Evolutionary conservation across 1,284 basidiomycete species (phyloP), one percentile per base, ranked within the genome.

Genomic region (Mycena sp.): DNA sequence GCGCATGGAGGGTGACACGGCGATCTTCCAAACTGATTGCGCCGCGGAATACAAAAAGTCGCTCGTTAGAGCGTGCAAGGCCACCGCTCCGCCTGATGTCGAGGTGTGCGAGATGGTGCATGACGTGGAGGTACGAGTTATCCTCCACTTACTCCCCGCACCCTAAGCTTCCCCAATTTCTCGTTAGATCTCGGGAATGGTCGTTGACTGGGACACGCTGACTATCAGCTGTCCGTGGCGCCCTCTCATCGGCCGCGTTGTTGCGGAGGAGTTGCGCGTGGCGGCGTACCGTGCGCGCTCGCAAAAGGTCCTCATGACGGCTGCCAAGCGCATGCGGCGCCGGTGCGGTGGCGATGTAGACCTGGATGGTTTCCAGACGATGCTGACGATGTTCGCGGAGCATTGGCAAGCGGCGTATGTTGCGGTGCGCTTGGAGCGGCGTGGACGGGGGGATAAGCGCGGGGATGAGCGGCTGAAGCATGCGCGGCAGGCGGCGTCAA

Each of bases 231-330:
- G 53, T 40, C 53, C 53, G 1, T 62, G 60, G 60, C 60, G 60
- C 16, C 2, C 37, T 2, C 16, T 56, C 28, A 55, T 62, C 40
- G 53, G 28, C 2, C 60, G 60, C 40, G 46, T 62, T 29, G 17
- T 62, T 6, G 53, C 60, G 3, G 60, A 62, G 21, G 60, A 62
- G 26, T 53, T 62, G 11, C 60, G 60, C 29, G 60, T 62, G 16
- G 53, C 30, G 10, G 60, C 45, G 7, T n/a, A 32, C 21, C 48
- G 49, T 6, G 12, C 12, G 12, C 16, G 10, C 10, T n/a, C 32
- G 10, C 43, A 49, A 25, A 23, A 30, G 11, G 28, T 32, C n/a
- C 32, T 41, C 35, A 62, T 56, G 37, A 40, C 35, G 12, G 28
- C 29, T 4, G 40, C 37, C 12, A 56, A 56, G 29, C 32, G 38